phyloP scores from a whole-genome alignment of 805 yeast genomes.

The Ogataea nakhonphanomensis region DNA sequence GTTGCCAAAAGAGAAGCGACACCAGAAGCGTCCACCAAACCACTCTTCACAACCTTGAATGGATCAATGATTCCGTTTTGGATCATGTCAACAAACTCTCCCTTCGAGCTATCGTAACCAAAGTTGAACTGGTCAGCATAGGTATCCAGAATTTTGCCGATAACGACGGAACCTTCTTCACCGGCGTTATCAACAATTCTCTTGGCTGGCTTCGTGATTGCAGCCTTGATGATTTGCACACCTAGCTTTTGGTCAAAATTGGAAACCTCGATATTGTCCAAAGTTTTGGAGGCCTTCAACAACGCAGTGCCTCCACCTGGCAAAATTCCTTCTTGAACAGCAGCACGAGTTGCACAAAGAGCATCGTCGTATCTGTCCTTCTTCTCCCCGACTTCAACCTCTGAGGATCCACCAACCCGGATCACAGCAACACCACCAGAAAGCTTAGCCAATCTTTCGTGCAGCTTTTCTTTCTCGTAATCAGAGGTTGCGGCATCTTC shows the following conservation, averaged over 20 bases:
- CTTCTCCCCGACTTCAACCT: slow-evolving; percentile 98
- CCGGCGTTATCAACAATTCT: slow-evolving; percentile 96
- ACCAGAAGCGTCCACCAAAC: slow-evolving; percentile 94
- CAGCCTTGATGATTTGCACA: slow-evolving; percentile 86
- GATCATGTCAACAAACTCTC: slow-evolving; percentile 93
- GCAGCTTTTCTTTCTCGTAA: slow-evolving; percentile 95
- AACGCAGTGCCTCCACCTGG: slow-evolving; percentile 99
- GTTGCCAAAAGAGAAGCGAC: slow-evolving; percentile 97
- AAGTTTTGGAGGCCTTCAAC: slow-evolving; percentile 79
- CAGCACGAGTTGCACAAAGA: slow-evolving; percentile 97
- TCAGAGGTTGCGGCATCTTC: slow-evolving; percentile 74
- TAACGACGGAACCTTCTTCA: slow-evolving; percentile 94
- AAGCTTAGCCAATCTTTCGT: slow-evolving; percentile 94
- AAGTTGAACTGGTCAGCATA: slow-evolving; percentile 70
- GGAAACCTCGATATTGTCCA: slow-evolving; percentile 66
- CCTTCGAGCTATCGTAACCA: slow-evolving; percentile 91
- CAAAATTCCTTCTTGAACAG: slow-evolving; percentile 96
- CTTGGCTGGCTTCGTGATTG: slow-evolving; percentile 93
- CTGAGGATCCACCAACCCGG: slow-evolving; percentile 95
- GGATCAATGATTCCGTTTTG: slow-evolving; percentile 98
- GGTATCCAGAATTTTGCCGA: slow-evolving; percentile 73
- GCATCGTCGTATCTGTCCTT: slow-evolving; percentile 99
- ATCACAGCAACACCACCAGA: slow-evolving; percentile 98
- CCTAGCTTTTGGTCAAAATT: slow-evolving; percentile 98
- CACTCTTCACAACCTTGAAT: slow-evolving; percentile 94